phyloP scores from a whole-genome alignment of 495 filamentous ascomycete species.

The Bacidia rubella region DNA sequence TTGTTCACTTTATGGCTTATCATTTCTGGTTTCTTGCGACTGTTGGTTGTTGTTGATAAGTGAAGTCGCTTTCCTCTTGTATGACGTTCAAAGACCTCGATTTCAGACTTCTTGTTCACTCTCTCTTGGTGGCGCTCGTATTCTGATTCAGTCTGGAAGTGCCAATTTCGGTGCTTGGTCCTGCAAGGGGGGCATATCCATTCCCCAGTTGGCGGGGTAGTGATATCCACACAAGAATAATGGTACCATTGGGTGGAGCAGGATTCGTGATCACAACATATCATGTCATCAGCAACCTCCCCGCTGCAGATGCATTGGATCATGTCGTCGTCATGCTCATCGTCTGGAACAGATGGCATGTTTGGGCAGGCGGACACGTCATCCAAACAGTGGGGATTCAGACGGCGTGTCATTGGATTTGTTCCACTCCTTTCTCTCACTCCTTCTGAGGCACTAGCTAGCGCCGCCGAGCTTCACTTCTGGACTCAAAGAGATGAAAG shows the following conservation, averaged over 20 bases:
- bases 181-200: neutral
- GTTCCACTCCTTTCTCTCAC: too few relatives aligned
- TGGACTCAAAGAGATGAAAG: too few relatives aligned
- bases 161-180: neutral
- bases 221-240: neutral
- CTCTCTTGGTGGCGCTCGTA: neutral
- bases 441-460: too few relatives aligned
- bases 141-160: neutral
- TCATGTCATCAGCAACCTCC: neutral
- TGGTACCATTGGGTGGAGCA: neutral
- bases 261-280: neutral
- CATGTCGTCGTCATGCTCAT: neutral
- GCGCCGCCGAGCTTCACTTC: too few relatives aligned
- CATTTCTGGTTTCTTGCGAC: neutral
- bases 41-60: neutral
- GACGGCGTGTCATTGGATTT: too few relatives aligned
- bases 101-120: neutral
- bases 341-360: neutral
- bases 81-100: neutral
- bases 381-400: too few relatives aligned
- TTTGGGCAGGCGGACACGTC: neutral
- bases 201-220: neutral
- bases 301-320: neutral
- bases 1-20: neutral
- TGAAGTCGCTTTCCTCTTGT: neutral